Evolutionary conservation across 2,329 filamentous ascomycete species (phyloP), one percentile per base, ranked within the genome.

Genomic region (Leptographium lundbergii): DNA sequence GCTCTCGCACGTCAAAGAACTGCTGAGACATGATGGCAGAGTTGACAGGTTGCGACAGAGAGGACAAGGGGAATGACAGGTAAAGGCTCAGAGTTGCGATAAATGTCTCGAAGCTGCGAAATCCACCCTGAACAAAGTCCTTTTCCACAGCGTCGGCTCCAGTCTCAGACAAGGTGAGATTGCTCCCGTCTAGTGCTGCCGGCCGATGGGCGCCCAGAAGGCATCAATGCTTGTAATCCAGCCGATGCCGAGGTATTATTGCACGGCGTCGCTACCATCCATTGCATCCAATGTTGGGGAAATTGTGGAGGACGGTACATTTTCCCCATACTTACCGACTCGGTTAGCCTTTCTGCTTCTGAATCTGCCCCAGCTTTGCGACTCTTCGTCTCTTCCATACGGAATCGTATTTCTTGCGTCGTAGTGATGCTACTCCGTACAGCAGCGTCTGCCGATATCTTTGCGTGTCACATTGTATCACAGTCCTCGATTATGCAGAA

Each of bases 1-100:
- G 91, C 70, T 94, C 86, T 63, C 82, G 80, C 65, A 95, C 74
- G 63, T 80, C 73, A 73, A 89, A 89, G 59, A 71, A 66, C 25
- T 61, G 56, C n/a, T 19, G 56, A 39, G 63, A 65, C 63, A 65
- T 64, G 42, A 57, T 45, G 39, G 11, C 22, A 56, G 32, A 25
- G n/a, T 7, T n/a, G 3, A 10, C n/a, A 19, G 54, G 39, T n/a
- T n/a, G n/a, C n/a, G n/a, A 53, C 52, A 11, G 11, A 32, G 24
- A 45, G 24, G n/a, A n/a, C 29, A n/a, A 36, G 50, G 50, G 27
- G 39, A 56, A 22, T 34, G 9, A 54, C 50, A 50, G 13, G 13
- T 11, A 6, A 50, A 4, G 14, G 25, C 42, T n/a, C 42, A 45
- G 19, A 45, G 19, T 42, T 42, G 39, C 39, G 19, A 34, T 34